Evolutionary conservation across 257 asterid genomes (phyloP), one percentile per base, ranked within the genome.

Genomic region (Gentiana straminea): DNA sequence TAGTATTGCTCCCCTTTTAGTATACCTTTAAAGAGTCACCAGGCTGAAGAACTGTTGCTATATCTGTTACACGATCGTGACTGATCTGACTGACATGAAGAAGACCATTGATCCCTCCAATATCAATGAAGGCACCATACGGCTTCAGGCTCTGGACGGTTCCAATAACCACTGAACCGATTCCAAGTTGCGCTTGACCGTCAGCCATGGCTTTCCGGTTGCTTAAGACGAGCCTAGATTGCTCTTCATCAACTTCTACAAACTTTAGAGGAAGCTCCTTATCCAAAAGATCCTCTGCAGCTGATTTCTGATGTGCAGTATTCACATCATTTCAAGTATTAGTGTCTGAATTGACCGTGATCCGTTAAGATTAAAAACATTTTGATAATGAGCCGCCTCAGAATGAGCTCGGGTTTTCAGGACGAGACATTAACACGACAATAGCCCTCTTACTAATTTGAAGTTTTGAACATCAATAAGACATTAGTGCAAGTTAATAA

Each of bases 201-300:
- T 84, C 97, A 51, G 94, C 94, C 93, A 87, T 83, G 68, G 96
- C 98, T 77, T 83, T 84, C 58, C 98, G 95, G 65, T 91, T 91
- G 73, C 97, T 91, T 69, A 91, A 89, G 64, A 90, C 85, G 47
- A 86, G 81, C 72, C 98, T 79, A 5, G 84, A 74, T 59, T 82
- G 89, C 74, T 90, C 98, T 73, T 84, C 91, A 43, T 90, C 98
- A 57, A 90, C 94, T 77, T 86, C 96, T 35, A 90, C 89, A 71
- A 86, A 84, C 60, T 91, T 87, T 46, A 86, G 86, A 48, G 98
- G 98, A 52, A 91, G 60, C 74, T 87, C 98, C 75, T 81, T 83
- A 7, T 64, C 84, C 35, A 83, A 76, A 78, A 91, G 93, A 58
- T 91, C 98, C 80, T 91, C 98, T 3, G 95, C 95, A 53, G 69